A percentile compares a stretch with the other conserved stretches of the same genome.
Conservation (phyloP, 1,284 basidiomycete species). For the Fistulina hepatica region DNA sequence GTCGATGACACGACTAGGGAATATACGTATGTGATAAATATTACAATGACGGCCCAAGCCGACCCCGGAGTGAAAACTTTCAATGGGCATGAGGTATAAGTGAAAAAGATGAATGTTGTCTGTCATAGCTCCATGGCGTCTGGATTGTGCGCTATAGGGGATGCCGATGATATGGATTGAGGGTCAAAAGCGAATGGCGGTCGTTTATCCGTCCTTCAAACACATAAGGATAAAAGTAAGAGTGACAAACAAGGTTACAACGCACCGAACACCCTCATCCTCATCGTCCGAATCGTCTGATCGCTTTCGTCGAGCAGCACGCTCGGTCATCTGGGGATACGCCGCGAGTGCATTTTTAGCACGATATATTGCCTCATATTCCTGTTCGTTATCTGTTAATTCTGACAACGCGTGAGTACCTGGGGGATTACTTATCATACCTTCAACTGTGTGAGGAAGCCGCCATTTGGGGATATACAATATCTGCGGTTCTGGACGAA, state of each 20-base stretch:
- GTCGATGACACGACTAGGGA: no score
- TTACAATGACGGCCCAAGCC: no score
- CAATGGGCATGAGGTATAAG: no score
- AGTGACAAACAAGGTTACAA: conserved; percentile 4
- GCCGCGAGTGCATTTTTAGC: conserved; percentile 55
- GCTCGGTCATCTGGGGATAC: conserved; percentile 33
- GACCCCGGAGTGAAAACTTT: no score
- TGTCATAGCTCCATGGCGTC: conserved; percentile 42
- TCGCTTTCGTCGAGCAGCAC: conserved; percentile 51
- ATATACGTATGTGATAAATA: no score
- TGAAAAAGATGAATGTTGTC: no score
- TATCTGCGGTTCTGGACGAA: conserved; percentile 84
- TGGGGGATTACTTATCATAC: conserved; percentile 29
- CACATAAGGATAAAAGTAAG: conserved; percentile 7
- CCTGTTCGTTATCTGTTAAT: conserved; percentile 31
- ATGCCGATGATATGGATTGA: conserved; percentile 10
- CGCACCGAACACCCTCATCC: conserved; percentile 27
- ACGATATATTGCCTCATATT: conserved; percentile 84
- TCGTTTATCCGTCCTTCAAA: conserved; percentile 42
- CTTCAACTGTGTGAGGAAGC: conserved; percentile 82
- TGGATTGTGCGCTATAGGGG: conserved; percentile 24
- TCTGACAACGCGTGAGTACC: background rate
- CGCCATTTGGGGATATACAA: conserved; percentile 81
- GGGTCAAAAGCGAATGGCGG: conserved; percentile 26
- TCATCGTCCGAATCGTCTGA: conserved; percentile 55